Base-by-base conservation (phyloP, 306 rosid species). In the Cucumis melo region DNA sequence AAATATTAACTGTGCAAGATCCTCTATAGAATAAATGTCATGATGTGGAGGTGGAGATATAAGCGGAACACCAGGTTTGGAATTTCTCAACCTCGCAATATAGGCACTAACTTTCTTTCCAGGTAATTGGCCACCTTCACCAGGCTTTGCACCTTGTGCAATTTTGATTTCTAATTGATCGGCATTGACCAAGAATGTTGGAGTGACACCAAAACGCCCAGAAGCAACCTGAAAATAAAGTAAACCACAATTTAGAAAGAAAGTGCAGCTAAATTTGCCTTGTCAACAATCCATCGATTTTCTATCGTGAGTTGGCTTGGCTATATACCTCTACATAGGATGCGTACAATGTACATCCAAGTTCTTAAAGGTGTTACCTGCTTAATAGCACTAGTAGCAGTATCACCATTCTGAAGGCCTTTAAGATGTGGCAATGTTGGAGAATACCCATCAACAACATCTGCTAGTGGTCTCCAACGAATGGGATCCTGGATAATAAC, bases 11-110 rank as follows among this genome's bases (percentile, higher is more conserved):
- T 94, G 99, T 58, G 99, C 97, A 84, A 94, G 99, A 88, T 94
- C 99, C 87, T 94, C 99, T 27, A 94, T 94, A 75, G 99, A 94
- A 87, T 94, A 94, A 78, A 94, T 94, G 83, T 94, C 99, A 67
- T 94, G 99, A 80, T 94, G 99, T 79, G 99, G 99, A 60, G 99
- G 99, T 76, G 99, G 99, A 88, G 99, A 94, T 80, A 94, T 94
- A 79, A 94, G 99, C 7, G 99, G 99, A 64, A 94, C 97, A 79
- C 99, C 99, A 57, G 99, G 99, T 83, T 94, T 94, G 24, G 99
- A 94, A 81, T 92, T 94, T 83, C 99, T 94, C 90, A 94, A 85
- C 86, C 97, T 89, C 36, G 99, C 99, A 50, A 94, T 94, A 78
- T 94, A 94, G 83, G 96, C 96, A 86, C 99, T 93, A 79, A 93